Evolutionary conservation across 371 early-diverging fungal genomes (phyloP).

Genomic region (Smittium mucronatum): DNA sequence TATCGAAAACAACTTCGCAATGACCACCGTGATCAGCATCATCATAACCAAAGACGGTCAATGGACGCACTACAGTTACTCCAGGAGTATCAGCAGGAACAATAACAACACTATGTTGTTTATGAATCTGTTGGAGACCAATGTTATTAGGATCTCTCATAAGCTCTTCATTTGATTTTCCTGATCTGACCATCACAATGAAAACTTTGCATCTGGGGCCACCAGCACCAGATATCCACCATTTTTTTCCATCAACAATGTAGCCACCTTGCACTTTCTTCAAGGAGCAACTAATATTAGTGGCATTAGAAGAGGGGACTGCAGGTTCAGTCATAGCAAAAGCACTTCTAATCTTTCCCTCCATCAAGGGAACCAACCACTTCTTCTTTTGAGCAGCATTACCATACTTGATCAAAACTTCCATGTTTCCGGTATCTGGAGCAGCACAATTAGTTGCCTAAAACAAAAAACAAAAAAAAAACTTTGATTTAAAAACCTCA

Average conservation of each 20-base stretch:
- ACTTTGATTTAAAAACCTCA: too few relatives aligned
- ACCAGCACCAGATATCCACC: conserved; percentile 93
- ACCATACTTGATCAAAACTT: conserved; percentile 93
- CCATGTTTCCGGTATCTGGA: conserved; percentile 98
- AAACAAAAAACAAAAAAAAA: conserved; percentile 40
- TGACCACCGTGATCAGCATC: conserved; percentile 94
- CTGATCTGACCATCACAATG: conserved; percentile 73
- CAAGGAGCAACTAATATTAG: conserved; percentile 58
- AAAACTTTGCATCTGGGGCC: conserved; percentile 84
- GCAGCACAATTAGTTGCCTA: conserved; percentile 83
- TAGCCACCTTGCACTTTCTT: conserved; percentile 63
- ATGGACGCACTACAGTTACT: conserved; percentile 66
- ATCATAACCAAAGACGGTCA: conserved; percentile 87
- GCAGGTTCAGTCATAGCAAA: conserved; percentile 95
- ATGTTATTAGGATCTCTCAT: not conserved
- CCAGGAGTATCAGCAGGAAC: conserved; percentile 84
- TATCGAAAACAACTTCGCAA: conserved; percentile 77
- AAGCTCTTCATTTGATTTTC: conserved; percentile 33
- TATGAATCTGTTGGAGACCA: conserved; percentile 39
- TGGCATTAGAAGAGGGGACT: conserved; percentile 92
- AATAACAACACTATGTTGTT: conserved; percentile 78
- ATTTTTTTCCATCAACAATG: conserved; percentile 85
- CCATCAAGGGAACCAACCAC: conserved; percentile 75
- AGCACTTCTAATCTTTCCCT: conserved; percentile 85
- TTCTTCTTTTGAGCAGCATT: conserved; percentile 63